Evolutionary conservation across 768 basidiomycete species (phyloP).

Genomic region (Termitomyces titanicus): DNA sequence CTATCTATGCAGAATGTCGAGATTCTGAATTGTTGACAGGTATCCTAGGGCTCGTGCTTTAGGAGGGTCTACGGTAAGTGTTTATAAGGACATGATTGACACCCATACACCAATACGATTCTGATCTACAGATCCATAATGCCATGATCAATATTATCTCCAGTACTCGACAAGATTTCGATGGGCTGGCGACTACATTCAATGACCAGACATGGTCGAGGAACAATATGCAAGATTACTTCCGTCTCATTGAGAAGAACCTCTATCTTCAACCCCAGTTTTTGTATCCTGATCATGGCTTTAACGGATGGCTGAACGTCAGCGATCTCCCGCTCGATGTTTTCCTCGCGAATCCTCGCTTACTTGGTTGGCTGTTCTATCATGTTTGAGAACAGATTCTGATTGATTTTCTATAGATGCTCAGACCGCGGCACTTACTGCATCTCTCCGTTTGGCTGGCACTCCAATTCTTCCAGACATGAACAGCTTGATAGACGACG

Average conservation of each 20-base stretch:
- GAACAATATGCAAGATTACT: constrained; percentile 28
- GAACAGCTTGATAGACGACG: constrained; percentile 19
- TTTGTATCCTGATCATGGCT: constrained; percentile 23
- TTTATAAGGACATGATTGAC: too few relatives aligned
- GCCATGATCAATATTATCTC: constrained; percentile 27
- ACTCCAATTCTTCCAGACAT: constrained; percentile 18
- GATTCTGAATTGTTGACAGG: constrained; percentile 6
- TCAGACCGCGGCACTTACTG: constrained; percentile 19
- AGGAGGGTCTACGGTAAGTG: constrained; percentile 26
- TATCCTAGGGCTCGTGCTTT: constrained; percentile 27
- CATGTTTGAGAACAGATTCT: neutral
- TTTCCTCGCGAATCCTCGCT: constrained; percentile 16
- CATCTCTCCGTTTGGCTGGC: constrained; percentile 13
- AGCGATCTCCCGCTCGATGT: constrained; percentile 19
- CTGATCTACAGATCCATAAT: constrained; percentile 23
- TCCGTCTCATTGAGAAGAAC: constrained; percentile 24
- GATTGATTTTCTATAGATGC: constrained; percentile 14
- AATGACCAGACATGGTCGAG: constrained; percentile 25
- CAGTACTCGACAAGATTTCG: constrained; percentile 21
- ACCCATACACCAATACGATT: neutral
- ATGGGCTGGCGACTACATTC: constrained; percentile 21
- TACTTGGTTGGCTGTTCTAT: constrained; percentile 16
- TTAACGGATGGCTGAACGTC: constrained; percentile 26
- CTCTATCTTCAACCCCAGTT: constrained; percentile 9
- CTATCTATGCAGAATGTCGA: neutral